Evolutionary conservation across 805 yeast genomes (phyloP), one percentile per base, ranked within the genome.

Genomic region (Kodamaea restingae): DNA sequence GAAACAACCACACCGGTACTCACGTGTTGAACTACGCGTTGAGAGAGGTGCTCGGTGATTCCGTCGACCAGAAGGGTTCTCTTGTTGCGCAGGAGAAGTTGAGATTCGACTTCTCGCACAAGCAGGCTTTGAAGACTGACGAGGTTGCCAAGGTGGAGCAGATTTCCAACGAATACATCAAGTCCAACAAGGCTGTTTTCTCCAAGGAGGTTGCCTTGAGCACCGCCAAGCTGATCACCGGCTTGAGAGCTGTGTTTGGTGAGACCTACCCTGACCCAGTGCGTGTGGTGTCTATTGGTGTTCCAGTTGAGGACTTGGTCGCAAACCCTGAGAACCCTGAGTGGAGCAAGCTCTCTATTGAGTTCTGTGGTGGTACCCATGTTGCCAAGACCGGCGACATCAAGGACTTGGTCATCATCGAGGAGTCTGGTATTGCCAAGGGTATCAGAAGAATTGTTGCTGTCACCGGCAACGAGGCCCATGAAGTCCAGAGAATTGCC

Each of bases 361-460:
- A 93, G 70, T 93, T 93, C 75, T 93, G 99, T 69, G 99, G 99
- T 68, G 99, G 99, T 67, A 93, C 98, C 9, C 99, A 93, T 57
- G 96, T 93, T 49, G 74, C 78, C 36, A 83, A 84, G 65, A 91
- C 98, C 14, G 84, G 91, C 45, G 98, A 91, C 44, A 93, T 93
- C 60, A 88, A 88, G 62, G 91, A 86, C 50, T 77, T 93, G 48
- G 86, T 93, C 25, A 76, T 93, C 39, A 71, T 84, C 46, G 99
- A 93, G 71, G 99, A 93, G 67, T 78, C 87, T 48, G 98, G 98
- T 66, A 93, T 93, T 63, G 98, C 98, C 45, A 93, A 93, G 71
- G 99, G 99, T 67, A 88, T 88, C 47, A 81, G 99, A 70, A 87
- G 99, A 75, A 85, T 93, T 60, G 96, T 93, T 42, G 98, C 96